Conservation (phyloP, 2,329 filamentous ascomycete species). For the Teratosphaeria epicoccoides region DNA sequence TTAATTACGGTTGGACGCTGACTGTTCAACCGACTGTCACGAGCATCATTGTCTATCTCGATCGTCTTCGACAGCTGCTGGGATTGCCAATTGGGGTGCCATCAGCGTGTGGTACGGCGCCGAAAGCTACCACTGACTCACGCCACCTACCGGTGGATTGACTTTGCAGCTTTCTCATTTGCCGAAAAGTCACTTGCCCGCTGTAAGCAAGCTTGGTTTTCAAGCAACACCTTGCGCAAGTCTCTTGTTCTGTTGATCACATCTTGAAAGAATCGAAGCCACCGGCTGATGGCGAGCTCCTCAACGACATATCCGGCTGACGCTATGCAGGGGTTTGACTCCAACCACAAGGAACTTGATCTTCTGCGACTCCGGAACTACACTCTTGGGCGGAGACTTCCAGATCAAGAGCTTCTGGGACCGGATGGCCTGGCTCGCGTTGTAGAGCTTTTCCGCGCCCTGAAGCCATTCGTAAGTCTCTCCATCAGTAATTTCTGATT, state of each 20-base stretch:
- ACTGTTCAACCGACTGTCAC: neutral
- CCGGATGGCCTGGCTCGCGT: constrained; percentile 56
- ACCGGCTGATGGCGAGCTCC: neutral
- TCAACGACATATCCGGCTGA: no score
- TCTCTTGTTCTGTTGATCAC: no score
- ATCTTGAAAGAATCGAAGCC: neutral
- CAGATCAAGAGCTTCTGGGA: constrained; percentile 54
- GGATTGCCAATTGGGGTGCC: no score
- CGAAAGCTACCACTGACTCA: neutral
- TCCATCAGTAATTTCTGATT: neutral
- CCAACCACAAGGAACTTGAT: constrained; percentile 67
- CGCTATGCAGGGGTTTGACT: constrained; percentile 53
- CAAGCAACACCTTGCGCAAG: no score
- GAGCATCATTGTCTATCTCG: neutral
- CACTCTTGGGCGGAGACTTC: constrained; percentile 57
- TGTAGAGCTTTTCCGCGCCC: constrained; percentile 50
- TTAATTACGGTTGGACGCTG: no score
- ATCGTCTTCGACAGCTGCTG: neutral
- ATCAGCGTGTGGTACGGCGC: neutral
- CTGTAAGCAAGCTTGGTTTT: neutral
- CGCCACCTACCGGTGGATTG: neutral
- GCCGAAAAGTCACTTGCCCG: neutral
- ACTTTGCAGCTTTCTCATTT: neutral
- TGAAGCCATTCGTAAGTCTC: constrained; percentile 69
- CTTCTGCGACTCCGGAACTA: constrained; percentile 73